Percentiles rank a stretch among this genome's conserved stretches.
Conservation (phyloP, 2,329 filamentous ascomycete genomes). For the Botryosphaeria dothidea region DNA sequence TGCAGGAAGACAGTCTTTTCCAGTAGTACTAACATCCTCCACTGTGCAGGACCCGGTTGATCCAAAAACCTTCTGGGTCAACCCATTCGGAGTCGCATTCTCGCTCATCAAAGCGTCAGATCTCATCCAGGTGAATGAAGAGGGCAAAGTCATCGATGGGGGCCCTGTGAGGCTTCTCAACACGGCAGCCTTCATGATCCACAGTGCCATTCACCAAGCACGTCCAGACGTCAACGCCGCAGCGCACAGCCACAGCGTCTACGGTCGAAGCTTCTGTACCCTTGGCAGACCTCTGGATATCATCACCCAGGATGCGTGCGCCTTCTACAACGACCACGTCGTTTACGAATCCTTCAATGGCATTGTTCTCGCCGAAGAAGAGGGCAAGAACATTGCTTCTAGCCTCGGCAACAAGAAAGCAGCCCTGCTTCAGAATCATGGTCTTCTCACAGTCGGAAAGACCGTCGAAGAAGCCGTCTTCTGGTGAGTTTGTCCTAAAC, state of each 20-base stretch:
- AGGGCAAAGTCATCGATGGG: conserved; percentile 64
- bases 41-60: conserved; percentile 54
- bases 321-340: conserved; percentile 57
- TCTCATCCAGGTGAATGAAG: conserved; percentile 65
- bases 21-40: not conserved
- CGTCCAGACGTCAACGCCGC: conserved; percentile 61
- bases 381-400: conserved; percentile 54
- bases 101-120: conserved; percentile 64
- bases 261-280: conserved; percentile 63
- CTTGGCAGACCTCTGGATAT: conserved; percentile 62
- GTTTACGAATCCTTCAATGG: conserved; percentile 57
- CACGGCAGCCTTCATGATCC: conserved; percentile 60
- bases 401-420: conserved; percentile 53
- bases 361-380: conserved; percentile 53
- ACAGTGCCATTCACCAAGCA: conserved; percentile 60
- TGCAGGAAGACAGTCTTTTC: no score
- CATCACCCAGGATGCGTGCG: conserved; percentile 59
- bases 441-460: conserved; percentile 51
- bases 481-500: conserved; percentile 41
- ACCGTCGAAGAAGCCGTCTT: conserved; percentile 55
- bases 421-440: conserved; percentile 56
- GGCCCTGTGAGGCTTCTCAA: conserved; percentile 45
- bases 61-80: conserved; percentile 64
- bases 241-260: conserved; percentile 59
- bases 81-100: conserved; percentile 65